A percentile compares a stretch with the other conserved stretches of the same genome.
Evolutionary conservation across 164 flowering plant genomes (phyloP).

Genomic region (Kingdonia uniflora): DNA sequence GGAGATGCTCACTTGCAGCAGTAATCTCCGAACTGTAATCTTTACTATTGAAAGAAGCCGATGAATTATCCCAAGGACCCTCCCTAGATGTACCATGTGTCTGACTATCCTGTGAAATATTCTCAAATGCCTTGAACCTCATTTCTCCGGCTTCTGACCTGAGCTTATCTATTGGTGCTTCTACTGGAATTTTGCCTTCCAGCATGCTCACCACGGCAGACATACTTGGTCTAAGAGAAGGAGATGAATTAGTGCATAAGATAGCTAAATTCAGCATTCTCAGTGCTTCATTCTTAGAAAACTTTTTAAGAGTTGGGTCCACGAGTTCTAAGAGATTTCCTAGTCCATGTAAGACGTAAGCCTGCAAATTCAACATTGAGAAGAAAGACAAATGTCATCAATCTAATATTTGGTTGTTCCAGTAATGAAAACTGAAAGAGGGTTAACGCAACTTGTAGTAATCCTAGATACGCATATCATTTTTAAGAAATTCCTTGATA

Average conservation of each 20-base stretch:
- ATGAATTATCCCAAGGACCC: slow-evolving; percentile 20
- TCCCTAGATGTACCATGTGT: slow-evolving; percentile 13
- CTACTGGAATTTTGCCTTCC: slow-evolving; percentile 44
- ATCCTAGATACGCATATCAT: no score
- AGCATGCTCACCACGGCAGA: slow-evolving; percentile 70
- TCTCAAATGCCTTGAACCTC: slow-evolving; percentile 24
- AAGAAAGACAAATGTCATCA: background rate
- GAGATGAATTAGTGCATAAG: slow-evolving; percentile 68
- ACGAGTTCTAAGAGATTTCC: slow-evolving; percentile 65
- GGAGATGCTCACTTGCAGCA: slow-evolving; percentile 1
- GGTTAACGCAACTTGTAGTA: no score
- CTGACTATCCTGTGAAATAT: slow-evolving; percentile 17
- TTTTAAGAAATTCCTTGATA: no score
- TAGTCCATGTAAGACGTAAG: slow-evolving; percentile 57
- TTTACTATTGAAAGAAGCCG: slow-evolving; percentile 8
- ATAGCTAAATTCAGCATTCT: slow-evolving; percentile 49
- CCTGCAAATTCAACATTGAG: slow-evolving; percentile 22
- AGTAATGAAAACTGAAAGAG: background rate
- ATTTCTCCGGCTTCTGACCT: slow-evolving; percentile 8
- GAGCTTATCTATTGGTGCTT: slow-evolving; percentile 33
- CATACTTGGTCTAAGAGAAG: slow-evolving; percentile 66
- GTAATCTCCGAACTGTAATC: slow-evolving; percentile 9
- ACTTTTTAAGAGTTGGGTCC: slow-evolving; percentile 52
- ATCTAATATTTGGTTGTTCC: background rate
- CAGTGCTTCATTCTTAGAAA: slow-evolving; percentile 42